These are phyloP conservation scores for Zasmidium citrigriseum DNA, from an alignment of 2,329 filamentous ascomycete genomes.

Conservation along the genomic window DNA sequence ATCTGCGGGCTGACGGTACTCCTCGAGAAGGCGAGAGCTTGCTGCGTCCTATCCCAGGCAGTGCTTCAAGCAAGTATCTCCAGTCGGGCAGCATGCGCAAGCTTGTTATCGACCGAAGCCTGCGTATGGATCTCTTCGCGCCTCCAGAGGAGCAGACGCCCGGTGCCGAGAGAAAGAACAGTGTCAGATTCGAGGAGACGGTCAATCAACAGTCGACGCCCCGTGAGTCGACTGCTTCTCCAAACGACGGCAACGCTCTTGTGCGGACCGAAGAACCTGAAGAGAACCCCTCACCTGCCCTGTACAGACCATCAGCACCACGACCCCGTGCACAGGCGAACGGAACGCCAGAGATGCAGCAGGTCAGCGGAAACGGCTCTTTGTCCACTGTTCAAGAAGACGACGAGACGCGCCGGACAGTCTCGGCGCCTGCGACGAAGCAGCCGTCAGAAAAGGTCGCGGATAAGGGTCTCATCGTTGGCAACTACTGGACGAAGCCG, in stretches of 20 bases:
- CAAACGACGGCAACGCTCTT: constrained; percentile 45
- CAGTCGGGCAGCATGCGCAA: constrained; percentile 80
- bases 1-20: constrained; percentile 72
- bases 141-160: constrained; percentile 19
- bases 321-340: constrained; percentile 40
- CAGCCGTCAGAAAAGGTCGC: constrained; percentile 15
- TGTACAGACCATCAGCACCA: constrained; percentile 47
- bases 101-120: constrained; percentile 84
- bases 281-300: constrained; percentile 51
- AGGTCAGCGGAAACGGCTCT: constrained; percentile 55
- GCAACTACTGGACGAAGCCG: constrained; percentile 86
- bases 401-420: constrained; percentile 41
- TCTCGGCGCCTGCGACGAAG: constrained; percentile 26
- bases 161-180: constrained; percentile 60
- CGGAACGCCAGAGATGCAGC: constrained; percentile 64
- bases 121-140: constrained; percentile 68
- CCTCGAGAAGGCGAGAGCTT: constrained; percentile 80
- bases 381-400: constrained; percentile 78
- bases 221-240: constrained; percentile 41
- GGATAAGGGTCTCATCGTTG: constrained; percentile 50
- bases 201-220: constrained; percentile 37
- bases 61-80: constrained; percentile 65
- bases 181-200: constrained; percentile 85
- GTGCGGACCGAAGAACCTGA: constrained; percentile 48
- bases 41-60: constrained; percentile 64